These are phyloP conservation scores for Phoenix dactylifera DNA, from an alignment of 176 grass and related monocot species.

Conservation along the genomic window DNA sequence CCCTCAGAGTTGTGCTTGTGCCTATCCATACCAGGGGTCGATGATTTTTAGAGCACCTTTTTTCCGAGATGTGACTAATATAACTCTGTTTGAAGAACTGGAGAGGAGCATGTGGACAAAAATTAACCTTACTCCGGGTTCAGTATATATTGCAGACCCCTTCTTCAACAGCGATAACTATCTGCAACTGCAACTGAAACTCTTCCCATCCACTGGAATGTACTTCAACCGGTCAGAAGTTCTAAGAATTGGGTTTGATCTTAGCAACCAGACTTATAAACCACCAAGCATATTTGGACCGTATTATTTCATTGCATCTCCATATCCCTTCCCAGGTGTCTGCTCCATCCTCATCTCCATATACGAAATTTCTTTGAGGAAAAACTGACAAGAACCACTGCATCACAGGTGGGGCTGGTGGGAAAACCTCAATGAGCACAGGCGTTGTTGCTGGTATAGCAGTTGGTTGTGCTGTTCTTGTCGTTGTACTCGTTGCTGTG, in stretches of 20 bases:
- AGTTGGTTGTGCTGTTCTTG: conserved; percentile 40
- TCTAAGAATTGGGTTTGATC: conserved; percentile 31
- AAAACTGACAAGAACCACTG: too few relatives aligned
- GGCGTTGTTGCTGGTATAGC: conserved; percentile 54
- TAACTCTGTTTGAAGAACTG: conserved; percentile 27
- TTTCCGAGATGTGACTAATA: conserved; percentile 37
- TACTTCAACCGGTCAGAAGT: conserved; percentile 38
- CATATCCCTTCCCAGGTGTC: conserved; percentile 16
- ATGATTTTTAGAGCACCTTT: conserved; percentile 46
- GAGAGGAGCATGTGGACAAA: conserved; percentile 42
- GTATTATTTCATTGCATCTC: conserved; percentile 46
- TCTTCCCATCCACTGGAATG: conserved; percentile 44
- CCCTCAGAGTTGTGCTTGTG: conserved; percentile 52
- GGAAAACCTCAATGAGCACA: conserved; percentile 34
- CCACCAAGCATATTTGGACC: conserved; percentile 53
- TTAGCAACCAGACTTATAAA: conserved; percentile 47
- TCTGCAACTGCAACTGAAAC: conserved; percentile 34
- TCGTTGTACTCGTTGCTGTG: conserved; percentile 48
- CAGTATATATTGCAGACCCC: conserved; percentile 51
- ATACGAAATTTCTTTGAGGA: too few relatives aligned
- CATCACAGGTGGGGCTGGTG: conserved; percentile 29
- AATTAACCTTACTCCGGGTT: conserved; percentile 21
- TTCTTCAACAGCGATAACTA: conserved; percentile 34
- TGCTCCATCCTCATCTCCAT: not conserved
- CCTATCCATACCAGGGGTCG: conserved; percentile 45